Conservation (phyloP, 2,329 filamentous ascomycete genomes). For the Tolypocladium tundrense region DNA sequence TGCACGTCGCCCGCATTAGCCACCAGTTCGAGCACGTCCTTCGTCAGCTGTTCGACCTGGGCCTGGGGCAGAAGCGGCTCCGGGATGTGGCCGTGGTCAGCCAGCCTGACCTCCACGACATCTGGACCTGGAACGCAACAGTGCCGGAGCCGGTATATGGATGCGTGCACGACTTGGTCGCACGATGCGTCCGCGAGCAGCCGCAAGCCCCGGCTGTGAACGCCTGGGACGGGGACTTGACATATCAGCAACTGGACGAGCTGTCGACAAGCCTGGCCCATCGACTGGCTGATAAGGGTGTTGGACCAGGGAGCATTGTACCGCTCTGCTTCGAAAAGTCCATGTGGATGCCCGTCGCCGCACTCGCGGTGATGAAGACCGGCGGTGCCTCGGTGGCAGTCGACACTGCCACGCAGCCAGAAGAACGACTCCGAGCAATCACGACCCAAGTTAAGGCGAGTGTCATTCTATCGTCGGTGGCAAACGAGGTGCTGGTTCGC, state of each 20-base stretch:
- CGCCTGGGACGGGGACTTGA: slow-evolving; percentile 21
- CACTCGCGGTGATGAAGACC: slow-evolving; percentile 11
- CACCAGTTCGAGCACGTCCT: slow-evolving; percentile 6
- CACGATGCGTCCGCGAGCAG: slow-evolving; percentile 3
- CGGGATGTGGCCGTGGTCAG: slow-evolving; percentile 4
- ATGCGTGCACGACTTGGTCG: slow-evolving; percentile 10
- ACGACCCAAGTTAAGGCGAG: slow-evolving; percentile 5
- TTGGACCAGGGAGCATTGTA: slow-evolving; percentile 14
- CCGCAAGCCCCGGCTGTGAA: slow-evolving; percentile 10
- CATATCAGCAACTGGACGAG: slow-evolving; percentile 24
- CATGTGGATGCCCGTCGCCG: slow-evolving; percentile 11
- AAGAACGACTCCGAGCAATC: slow-evolving; percentile 8
- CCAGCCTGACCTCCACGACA: slow-evolving; percentile 7
- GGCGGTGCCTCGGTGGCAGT: slow-evolving; percentile 15
- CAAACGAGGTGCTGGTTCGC: slow-evolving; percentile 1
- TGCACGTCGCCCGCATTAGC: slow-evolving; percentile 3
- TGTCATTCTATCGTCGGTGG: slow-evolving; percentile 7
- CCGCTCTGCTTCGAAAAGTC: slow-evolving; percentile 14
- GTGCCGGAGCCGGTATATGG: slow-evolving; percentile 6
- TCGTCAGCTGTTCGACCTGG: neutral
- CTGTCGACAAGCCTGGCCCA: slow-evolving; percentile 6
- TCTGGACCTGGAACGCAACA: slow-evolving; percentile 10
- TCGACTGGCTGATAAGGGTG: slow-evolving; percentile 8
- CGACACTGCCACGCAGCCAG: slow-evolving; percentile 9
- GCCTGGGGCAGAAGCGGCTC: neutral